Percentiles rank a stretch among this genome's conserved stretches.
Evolutionary conservation across 257 asterid genomes (phyloP).

Genomic region (Jasminum sambac): DNA sequence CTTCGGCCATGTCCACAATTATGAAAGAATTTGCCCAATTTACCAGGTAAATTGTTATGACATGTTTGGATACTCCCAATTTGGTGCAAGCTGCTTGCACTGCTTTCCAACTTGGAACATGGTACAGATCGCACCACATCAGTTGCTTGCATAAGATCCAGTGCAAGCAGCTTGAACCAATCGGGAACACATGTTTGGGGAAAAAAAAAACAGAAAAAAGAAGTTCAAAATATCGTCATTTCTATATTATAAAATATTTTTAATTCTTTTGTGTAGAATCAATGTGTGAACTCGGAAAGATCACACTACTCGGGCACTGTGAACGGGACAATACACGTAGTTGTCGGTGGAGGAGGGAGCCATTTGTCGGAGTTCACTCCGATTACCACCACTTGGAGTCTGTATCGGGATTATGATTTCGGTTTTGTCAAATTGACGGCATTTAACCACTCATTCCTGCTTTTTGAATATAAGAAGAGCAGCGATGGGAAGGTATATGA

Average conservation of each 20-base stretch:
- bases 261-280: conserved; percentile 35
- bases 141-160: too few species aligned
- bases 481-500: conserved; percentile 1
- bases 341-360: conserved; percentile 59
- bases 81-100: too few species aligned
- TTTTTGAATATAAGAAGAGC: conserved; percentile 1
- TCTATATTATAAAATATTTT: background rate
- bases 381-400: conserved; percentile 45
- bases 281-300: conserved; percentile 47
- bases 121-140: too few species aligned
- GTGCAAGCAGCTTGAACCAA: too few species aligned
- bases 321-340: conserved; percentile 59
- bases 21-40: conserved; percentile 46
- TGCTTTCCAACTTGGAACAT: too few species aligned
- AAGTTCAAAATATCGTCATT: background rate
- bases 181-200: too few species aligned
- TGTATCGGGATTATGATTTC: conserved; percentile 46
- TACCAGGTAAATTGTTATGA: conserved; percentile 34
- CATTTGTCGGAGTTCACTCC: conserved; percentile 25
- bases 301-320: conserved; percentile 57
- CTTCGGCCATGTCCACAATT: conserved; percentile 49
- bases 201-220: background rate
- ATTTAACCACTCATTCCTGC: background rate
- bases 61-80: too few species aligned
- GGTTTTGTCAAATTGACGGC: conserved; percentile 22